Evolutionary conservation across 352 stramenopile genomes (phyloP).

Genomic region (Phytophthora citrophthora): DNA sequence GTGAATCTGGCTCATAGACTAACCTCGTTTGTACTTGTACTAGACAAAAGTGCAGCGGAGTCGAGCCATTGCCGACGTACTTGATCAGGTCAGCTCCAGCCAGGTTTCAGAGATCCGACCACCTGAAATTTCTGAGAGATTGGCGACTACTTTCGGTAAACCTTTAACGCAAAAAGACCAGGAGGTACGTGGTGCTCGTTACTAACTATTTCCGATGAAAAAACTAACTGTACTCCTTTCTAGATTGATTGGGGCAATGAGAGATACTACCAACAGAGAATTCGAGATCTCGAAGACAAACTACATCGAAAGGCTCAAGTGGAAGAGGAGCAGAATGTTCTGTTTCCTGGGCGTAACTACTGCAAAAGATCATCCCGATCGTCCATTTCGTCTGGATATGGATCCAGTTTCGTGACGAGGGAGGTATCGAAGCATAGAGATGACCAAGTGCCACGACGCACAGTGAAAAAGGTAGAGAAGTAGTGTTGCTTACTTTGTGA

Average conservation of each 20-base stretch:
- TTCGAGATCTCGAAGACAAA: slow-evolving; percentile 37
- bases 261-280: slow-evolving; percentile 26
- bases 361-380: slow-evolving; percentile 18
- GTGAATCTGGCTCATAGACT: background rate
- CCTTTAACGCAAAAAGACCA: background rate
- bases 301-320: slow-evolving; percentile 32
- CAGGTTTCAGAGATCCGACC: slow-evolving; percentile 2
- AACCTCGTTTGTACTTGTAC: background rate
- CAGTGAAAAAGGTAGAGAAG: slow-evolving; percentile 21
- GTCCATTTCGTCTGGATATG: slow-evolving; percentile 11
- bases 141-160: background rate
- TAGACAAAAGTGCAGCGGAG: slow-evolving; percentile 34
- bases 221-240: background rate
- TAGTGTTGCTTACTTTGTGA: background rate
- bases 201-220: background rate
- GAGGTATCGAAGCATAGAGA: slow-evolving; percentile 3
- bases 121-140: background rate
- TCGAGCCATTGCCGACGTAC: slow-evolving; percentile 28
- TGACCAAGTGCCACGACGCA: slow-evolving; percentile 4
- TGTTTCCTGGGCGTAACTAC: slow-evolving; percentile 24
- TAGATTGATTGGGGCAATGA: slow-evolving; percentile 24
- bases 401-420: slow-evolving; percentile 13
- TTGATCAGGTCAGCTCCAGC: slow-evolving; percentile 1
- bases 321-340: slow-evolving; percentile 36
- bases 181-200: slow-evolving; percentile 6